These are phyloP conservation scores for Naganishia sp. DNA, from an alignment of 1,284 basidiomycete genomes.

Conservation along the genomic window DNA sequence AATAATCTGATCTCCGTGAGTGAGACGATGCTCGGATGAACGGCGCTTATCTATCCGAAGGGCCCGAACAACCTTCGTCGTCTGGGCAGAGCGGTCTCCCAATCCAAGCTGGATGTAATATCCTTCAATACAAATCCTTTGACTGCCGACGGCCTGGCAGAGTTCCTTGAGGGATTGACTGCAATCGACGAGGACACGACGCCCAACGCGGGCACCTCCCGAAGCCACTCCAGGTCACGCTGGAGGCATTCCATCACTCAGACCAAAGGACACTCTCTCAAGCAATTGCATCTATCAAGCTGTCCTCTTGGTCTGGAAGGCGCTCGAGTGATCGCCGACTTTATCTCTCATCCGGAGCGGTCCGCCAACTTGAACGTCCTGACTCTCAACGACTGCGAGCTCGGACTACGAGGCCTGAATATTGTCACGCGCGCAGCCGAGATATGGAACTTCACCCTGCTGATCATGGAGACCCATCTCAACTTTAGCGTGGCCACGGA, in stretches of 20 bases:
- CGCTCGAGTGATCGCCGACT: constrained; percentile 20
- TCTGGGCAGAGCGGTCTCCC: constrained; percentile 13
- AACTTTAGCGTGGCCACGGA: constrained; percentile 21
- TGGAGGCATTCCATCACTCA: constrained; percentile 12
- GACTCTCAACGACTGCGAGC: constrained; percentile 26
- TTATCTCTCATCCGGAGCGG: constrained; percentile 23
- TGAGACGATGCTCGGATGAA: not conserved
- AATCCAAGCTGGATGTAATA: constrained; percentile 7
- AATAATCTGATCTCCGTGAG: constrained; percentile 27
- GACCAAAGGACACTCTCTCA: constrained; percentile 17
- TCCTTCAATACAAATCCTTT: constrained; percentile 24
- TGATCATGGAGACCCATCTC: constrained; percentile 22
- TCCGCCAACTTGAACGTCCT: constrained; percentile 23
- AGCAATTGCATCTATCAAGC: constrained; percentile 22
- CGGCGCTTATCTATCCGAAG: not conserved
- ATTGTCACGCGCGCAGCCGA: constrained; percentile 24
- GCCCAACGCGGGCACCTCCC: not conserved
- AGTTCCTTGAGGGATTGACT: constrained; percentile 12
- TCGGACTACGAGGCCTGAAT: constrained; percentile 18
- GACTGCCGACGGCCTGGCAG: constrained; percentile 10
- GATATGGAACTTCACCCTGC: constrained; percentile 25
- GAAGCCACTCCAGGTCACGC: constrained; percentile 13
- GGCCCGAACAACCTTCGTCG: constrained; percentile 14
- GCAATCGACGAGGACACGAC: constrained; percentile 1
- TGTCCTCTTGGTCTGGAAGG: constrained; percentile 21